These are phyloP conservation scores for Auriscalpium orientale DNA, from an alignment of 768 basidiomycete genomes.

Conservation along the genomic window DNA sequence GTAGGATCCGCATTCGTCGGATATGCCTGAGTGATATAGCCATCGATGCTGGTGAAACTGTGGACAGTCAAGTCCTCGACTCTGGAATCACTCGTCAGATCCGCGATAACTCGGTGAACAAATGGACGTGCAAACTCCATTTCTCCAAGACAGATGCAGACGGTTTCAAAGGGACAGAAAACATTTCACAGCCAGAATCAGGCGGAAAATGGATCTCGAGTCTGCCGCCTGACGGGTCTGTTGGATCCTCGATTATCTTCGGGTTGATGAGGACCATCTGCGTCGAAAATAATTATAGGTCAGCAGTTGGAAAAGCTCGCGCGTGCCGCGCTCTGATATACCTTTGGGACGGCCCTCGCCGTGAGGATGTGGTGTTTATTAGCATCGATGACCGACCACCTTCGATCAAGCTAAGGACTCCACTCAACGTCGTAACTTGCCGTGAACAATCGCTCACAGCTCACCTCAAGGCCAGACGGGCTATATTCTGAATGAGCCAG, in stretches of 20 bases:
- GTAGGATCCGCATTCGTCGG: constrained; percentile 23
- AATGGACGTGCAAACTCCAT: constrained; percentile 50
- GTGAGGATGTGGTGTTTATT: constrained; percentile 50
- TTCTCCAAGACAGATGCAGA: constrained; percentile 12
- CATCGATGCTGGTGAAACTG: constrained; percentile 44
- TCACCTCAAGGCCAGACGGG: neutral
- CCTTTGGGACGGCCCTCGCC: constrained; percentile 58
- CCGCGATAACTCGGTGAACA: neutral
- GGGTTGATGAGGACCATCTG: constrained; percentile 68
- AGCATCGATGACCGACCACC: constrained; percentile 62
- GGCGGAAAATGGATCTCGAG: constrained; percentile 55
- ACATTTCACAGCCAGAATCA: constrained; percentile 47
- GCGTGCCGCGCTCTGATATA: constrained; percentile 12
- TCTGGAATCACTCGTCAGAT: constrained; percentile 25
- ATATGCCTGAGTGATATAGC: constrained; percentile 50
- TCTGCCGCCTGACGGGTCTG: constrained; percentile 36
- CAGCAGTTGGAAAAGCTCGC: neutral
- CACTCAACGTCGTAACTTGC: neutral
- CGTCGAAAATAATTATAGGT: neutral
- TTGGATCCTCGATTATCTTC: constrained; percentile 38
- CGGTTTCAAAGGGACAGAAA: constrained; percentile 54
- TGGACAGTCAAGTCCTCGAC: constrained; percentile 48
- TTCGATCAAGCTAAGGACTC: constrained; percentile 53
- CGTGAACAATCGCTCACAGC: neutral
- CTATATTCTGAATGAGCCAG: neutral